A percentile compares a stretch with the other conserved stretches of the same genome.
phyloP scores from a whole-genome alignment of 139 green algal genomes.

The Trebouxia sp. region DNA sequence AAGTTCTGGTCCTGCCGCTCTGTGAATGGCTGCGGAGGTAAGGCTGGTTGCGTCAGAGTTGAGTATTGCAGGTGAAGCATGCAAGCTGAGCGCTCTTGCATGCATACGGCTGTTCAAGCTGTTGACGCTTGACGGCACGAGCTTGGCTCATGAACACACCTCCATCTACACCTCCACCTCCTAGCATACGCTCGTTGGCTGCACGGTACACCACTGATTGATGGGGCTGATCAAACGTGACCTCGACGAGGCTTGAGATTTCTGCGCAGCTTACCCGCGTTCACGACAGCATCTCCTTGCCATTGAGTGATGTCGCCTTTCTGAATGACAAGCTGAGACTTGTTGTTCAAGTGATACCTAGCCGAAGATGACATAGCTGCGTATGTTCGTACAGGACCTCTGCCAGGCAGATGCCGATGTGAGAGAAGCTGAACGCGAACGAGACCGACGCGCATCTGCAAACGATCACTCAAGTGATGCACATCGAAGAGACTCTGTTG shows the following conservation, averaged over 20 bases:
- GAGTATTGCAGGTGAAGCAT: neutral
- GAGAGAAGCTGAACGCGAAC: too few species aligned
- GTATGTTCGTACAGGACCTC: neutral
- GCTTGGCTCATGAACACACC: conserved; percentile 41
- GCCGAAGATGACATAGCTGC: neutral
- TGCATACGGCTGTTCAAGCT: too few species aligned
- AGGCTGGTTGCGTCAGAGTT: too few species aligned
- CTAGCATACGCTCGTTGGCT: conserved; percentile 87
- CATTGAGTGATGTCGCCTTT: conserved; percentile 75
- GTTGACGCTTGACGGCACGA: too few species aligned
- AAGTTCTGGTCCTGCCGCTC: conserved; percentile 75
- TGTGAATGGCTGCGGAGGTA: conserved; percentile 73
- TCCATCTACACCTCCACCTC: conserved; percentile 87
- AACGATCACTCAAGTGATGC: too few species aligned
- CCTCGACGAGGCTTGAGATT: neutral
- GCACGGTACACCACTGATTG: conserved; percentile 28
- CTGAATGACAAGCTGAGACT: conserved; percentile 47
- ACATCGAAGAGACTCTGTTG: too few species aligned
- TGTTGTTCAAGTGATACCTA: conserved; percentile 19
- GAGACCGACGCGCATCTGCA: too few species aligned
- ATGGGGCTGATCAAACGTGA: too few species aligned
- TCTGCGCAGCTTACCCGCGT: conserved; percentile 58
- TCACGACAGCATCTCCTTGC: conserved; percentile 80
- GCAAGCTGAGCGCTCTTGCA: neutral
- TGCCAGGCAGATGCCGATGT: neutral